Evolutionary conservation across 495 filamentous ascomycete genomes (phyloP).

Genomic region (Lentithecium fluviatile): DNA sequence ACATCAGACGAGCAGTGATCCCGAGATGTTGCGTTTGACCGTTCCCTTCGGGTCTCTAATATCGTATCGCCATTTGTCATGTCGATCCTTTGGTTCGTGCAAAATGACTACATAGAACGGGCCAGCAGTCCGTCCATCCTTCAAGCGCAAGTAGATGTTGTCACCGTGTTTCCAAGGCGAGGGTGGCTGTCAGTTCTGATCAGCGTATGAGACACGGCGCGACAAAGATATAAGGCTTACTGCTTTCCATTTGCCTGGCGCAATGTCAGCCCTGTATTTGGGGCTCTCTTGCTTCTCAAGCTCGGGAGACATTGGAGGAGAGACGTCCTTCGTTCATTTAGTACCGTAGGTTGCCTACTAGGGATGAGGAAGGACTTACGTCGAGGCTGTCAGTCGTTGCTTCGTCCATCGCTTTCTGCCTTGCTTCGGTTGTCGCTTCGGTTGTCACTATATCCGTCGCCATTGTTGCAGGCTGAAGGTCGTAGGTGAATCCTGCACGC

Average conservation of each 20-base stretch:
- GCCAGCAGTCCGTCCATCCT: slow-evolving; percentile 1
- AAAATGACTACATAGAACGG: not conserved
- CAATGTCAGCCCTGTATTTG: slow-evolving; percentile 3
- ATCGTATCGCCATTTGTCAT: slow-evolving; percentile 7
- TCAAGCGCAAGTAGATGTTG: slow-evolving; percentile 3
- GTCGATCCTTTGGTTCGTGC: not conserved
- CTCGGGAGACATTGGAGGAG: slow-evolving; percentile 2
- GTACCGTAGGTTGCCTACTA: not conserved
- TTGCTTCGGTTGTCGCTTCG: no score
- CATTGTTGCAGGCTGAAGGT: no score
- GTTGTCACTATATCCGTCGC: no score
- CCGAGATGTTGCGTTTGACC: not conserved
- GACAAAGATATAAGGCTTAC: not conserved
- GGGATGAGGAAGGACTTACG: not conserved
- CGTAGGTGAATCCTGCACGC: no score
- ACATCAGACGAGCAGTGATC: not conserved
- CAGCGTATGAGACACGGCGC: not conserved
- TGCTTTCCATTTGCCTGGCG: not conserved
- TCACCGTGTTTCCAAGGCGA: slow-evolving; percentile 1
- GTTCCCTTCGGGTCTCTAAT: not conserved
- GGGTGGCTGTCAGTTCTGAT: not conserved
- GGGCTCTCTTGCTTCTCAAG: not conserved
- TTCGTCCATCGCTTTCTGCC: no score
- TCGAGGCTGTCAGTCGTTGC: no score
- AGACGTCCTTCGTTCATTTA: not conserved